Evolutionary conservation across 331 rosid species (phyloP).

Genomic region (Rhamnella rubrinervis): DNA sequence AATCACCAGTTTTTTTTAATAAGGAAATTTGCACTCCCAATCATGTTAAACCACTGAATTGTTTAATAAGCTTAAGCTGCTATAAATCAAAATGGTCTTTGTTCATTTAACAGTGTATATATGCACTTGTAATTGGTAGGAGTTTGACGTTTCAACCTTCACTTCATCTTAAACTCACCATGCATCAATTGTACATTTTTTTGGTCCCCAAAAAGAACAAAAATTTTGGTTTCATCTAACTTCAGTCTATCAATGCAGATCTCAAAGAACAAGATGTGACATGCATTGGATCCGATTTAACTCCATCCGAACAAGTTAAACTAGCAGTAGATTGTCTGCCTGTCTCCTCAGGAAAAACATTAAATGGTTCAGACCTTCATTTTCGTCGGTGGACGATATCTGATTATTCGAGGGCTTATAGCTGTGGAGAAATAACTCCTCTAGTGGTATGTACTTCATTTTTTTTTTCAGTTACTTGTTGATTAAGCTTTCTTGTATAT

Average conservation of each 20-base stretch:
- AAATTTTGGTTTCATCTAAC: constrained; percentile 1
- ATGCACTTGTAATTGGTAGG: too few relatives aligned
- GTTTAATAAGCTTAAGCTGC: too few relatives aligned
- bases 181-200: not conserved
- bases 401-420: constrained; percentile 72
- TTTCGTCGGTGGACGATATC: constrained; percentile 71
- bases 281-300: constrained; percentile 42
- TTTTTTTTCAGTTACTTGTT: not conserved
- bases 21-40: too few relatives aligned
- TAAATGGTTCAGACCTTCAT: constrained; percentile 24
- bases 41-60: too few relatives aligned
- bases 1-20: too few relatives aligned
- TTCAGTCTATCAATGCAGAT: constrained; percentile 42
- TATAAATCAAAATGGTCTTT: too few relatives aligned
- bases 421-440: constrained; percentile 61
- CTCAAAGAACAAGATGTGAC: constrained; percentile 52
- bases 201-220: not conserved
- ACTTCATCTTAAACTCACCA: not conserved
- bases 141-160: too few relatives aligned
- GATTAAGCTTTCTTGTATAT: too few relatives aligned
- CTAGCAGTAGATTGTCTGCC: constrained; percentile 63
- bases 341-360: constrained; percentile 20
- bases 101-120: too few relatives aligned
- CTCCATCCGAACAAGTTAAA: constrained; percentile 63
- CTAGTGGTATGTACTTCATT: constrained; percentile 42